Evolutionary conservation across 2,329 filamentous ascomycete species (phyloP), one percentile per base, ranked within the genome.

Genomic region (Fusarium napiforme): DNA sequence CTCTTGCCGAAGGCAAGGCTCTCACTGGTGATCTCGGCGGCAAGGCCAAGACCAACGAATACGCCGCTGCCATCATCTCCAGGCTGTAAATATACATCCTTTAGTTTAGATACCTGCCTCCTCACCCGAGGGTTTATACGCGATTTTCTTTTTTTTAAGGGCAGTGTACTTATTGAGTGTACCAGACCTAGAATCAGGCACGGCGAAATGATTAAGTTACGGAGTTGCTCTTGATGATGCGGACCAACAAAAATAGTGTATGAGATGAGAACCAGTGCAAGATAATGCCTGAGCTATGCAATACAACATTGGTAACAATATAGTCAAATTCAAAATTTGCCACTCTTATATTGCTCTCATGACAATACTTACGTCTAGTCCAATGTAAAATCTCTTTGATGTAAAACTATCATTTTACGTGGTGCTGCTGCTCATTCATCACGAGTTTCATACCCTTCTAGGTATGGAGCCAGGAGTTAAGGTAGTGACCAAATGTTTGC

Each of bases 11-110:
- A 89, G 96, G 96, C 87, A 98, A 98, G 92, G 88, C 91, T 72
- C 91, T 99, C 84, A 99, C 96, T 39, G 96, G 96, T 80, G 96
- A 99, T 85, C 88, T 99, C 79, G 96, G 96, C 79, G 96, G 96
- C 83, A 97, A 95, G 88, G 90, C 96, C 79, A 97, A 97, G 91
- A 99, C 96, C 68, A 87, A 92, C 86, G 94, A 99, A 87, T 99
- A 97, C 84, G 94, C 96, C 67, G 89, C 89, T 69, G 96, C 96
- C 77, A 98, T 99, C 82, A 98, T 98, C 84, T 82, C 83, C 76
- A 90, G 87, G 84, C 84, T 91, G 85, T 90, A 87, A 84, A 80
- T 77, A 74, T 56, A 61, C 63, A 69, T 63, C 52, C 63, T 53
- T 64, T 61, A 70, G 65, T 73, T 75, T 74, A 75, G 68, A 78